Evolutionary conservation across 345 rosid genomes (phyloP), one percentile per base, ranked within the genome.

Genomic region (Heritiera littoralis): DNA sequence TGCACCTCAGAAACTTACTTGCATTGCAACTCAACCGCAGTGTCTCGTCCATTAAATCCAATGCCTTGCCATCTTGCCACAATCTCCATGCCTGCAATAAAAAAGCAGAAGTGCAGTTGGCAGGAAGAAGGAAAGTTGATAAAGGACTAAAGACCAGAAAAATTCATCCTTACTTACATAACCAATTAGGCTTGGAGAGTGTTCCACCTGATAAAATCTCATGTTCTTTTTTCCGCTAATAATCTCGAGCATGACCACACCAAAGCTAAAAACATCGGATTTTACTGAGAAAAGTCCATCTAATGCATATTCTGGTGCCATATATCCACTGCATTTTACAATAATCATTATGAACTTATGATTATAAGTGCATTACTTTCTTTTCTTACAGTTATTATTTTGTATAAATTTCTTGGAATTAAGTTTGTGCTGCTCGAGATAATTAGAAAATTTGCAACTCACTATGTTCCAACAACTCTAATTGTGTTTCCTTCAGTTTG

Each of bases 391-490:
- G 0, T 23, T 23, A 0, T 23, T 23, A n/a, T 23, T 35, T 35
- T 35, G 6, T 40, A 40, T 40, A 40, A 3, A 40, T 40, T 0
- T 40, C 5, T 40, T 40, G 43, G 6, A 40, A 40, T 40, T 40
- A 40, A 3, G 35, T 43, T 18, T 9, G 8, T 28, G 15, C 30
- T 10, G 73, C 55, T 45, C 18, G 0, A 40, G 6, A 40, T 40
- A 40, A 40, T 40, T 1, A 48, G 9, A 49, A 30, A 51, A 30
- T 35, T 72, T 15, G 61, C 13, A 76, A 58, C 75, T 78, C 65
- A 78, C 80, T 78, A 69, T 13, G 80, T 78, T 14, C 80, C 80
- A 14, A 68, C 38, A 28, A 78, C 75, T 68, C 58, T 40, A 11
- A 7, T 8, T 55, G 80, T 78, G 61, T 18, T 69, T 56, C 67